Percentiles rank a stretch among this genome's conserved stretches.
Conservation (phyloP, 2,329 filamentous ascomycete genomes). For the Xylaria sp. region DNA sequence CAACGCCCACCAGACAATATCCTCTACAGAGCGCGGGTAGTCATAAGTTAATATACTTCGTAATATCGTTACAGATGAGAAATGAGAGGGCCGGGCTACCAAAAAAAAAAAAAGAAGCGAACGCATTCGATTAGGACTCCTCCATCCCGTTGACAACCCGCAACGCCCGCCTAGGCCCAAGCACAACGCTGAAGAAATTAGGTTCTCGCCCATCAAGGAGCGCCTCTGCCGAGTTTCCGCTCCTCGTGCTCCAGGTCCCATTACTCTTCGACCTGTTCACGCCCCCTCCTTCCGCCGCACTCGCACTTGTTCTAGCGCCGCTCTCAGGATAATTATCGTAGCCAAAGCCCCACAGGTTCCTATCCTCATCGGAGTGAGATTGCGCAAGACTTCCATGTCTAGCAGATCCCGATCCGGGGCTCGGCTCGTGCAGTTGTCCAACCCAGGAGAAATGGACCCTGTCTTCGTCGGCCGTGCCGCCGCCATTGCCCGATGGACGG, state of each 20-base stretch:
- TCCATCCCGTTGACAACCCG: conserved; percentile 67
- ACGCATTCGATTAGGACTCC: conserved; percentile 30
- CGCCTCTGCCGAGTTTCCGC: conserved; percentile 44
- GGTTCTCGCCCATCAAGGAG: conserved; percentile 62
- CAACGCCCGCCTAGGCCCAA: conserved; percentile 71
- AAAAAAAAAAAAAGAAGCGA: too few relatives aligned
- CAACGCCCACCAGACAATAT: background rate
- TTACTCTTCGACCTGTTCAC: conserved; percentile 40
- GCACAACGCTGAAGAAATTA: conserved; percentile 71
- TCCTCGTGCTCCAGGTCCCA: conserved; percentile 45
- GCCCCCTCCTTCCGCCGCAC: conserved; percentile 27
- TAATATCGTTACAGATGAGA: background rate
- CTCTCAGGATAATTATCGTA: conserved; percentile 21
- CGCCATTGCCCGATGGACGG: conserved; percentile 18
- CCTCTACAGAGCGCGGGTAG: background rate
- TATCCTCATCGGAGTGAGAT: conserved; percentile 39
- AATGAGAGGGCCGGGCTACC: too few relatives aligned
- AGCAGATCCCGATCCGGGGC: conserved; percentile 33
- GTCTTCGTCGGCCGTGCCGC: conserved; percentile 3
- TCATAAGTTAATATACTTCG: background rate
- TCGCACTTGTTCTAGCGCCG: background rate
- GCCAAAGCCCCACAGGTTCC: conserved; percentile 35
- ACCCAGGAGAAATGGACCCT: conserved; percentile 40
- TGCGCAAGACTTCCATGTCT: conserved; percentile 13
- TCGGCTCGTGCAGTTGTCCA: conserved; percentile 36